A percentile compares a stretch with the other conserved stretches of the same genome.
phyloP scores from a whole-genome alignment of 139 green algal genomes.

The Picochlorum costavermella region DNA sequence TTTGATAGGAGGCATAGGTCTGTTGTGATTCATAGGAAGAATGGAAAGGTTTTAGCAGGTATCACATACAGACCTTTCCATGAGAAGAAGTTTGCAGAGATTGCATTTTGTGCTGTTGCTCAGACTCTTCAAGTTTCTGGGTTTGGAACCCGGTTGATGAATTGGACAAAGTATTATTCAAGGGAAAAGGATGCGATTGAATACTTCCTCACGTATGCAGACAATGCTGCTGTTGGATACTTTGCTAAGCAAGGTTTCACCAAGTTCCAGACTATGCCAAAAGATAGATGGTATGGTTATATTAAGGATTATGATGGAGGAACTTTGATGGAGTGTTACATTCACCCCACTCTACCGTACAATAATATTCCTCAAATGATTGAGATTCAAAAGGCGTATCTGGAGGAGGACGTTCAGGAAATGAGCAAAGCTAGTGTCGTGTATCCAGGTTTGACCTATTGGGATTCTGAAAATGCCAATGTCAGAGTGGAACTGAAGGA shows the following conservation, averaged over 20 bases:
- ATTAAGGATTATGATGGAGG: constrained; percentile 99
- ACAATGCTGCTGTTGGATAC: constrained; percentile 99
- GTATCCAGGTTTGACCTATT: constrained; percentile 44
- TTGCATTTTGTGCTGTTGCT: constrained; percentile 96
- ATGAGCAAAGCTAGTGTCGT: constrained; percentile 76
- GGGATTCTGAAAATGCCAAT: constrained; percentile 2
- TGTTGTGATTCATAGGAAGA: constrained; percentile 50
- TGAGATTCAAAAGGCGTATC: constrained; percentile 41
- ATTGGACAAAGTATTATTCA: constrained; percentile 81
- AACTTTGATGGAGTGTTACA: constrained; percentile 94
- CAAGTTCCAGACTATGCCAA: constrained; percentile 63
- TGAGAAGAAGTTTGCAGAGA: constrained; percentile 77
- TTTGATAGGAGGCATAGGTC: constrained; percentile 68
- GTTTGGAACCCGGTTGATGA: constrained; percentile 96
- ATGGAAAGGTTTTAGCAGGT: constrained; percentile 67
- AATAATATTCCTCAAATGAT: constrained; percentile 42
- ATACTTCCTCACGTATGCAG: constrained; percentile 97
- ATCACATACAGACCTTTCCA: constrained; percentile 92
- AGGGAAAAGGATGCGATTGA: constrained; percentile 60
- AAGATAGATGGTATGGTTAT: constrained; percentile 70
- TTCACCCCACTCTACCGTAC: constrained; percentile 67
- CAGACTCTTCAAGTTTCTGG: constrained; percentile 85
- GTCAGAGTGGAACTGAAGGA: constrained; percentile 25
- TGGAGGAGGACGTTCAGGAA: constrained; percentile 54
- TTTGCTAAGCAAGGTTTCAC: constrained; percentile 97